phyloP scores from a whole-genome alignment of 805 yeast species.

The Metschnikowia matae region DNA sequence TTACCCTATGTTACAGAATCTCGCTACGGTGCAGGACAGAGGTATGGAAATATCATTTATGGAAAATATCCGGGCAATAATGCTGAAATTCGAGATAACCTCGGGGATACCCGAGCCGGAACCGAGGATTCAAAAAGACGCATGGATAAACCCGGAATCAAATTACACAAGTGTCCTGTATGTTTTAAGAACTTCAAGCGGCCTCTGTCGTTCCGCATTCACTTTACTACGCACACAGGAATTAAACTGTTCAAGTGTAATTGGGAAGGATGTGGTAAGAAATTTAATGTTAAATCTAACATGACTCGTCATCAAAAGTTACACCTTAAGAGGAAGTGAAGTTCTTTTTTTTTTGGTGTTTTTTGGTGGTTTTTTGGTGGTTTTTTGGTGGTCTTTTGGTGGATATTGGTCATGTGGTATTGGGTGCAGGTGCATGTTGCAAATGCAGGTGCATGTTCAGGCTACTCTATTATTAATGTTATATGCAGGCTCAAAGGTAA shows the following conservation, averaged over 20 bases:
- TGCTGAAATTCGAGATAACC: not conserved
- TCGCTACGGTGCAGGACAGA: too few species aligned
- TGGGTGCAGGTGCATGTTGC: too few species aligned
- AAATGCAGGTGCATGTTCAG: too few species aligned
- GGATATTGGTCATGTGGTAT: too few species aligned
- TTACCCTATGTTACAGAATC: too few species aligned
- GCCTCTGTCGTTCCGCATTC: constrained; percentile 79
- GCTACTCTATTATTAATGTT: too few species aligned
- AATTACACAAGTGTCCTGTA: constrained; percentile 33
- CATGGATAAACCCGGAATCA: not conserved
- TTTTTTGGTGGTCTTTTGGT: too few species aligned
- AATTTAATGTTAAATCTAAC: constrained; percentile 74
- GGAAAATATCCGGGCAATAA: too few species aligned
- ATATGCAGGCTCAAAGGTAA: too few species aligned
- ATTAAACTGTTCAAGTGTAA: constrained; percentile 33
- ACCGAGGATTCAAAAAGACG: not conserved
- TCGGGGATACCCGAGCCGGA: not conserved
- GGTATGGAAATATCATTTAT: too few species aligned
- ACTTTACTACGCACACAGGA: constrained; percentile 63
- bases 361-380: too few species aligned
- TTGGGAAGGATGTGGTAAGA: constrained; percentile 62
- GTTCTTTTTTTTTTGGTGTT: too few species aligned
- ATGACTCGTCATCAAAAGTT: constrained; percentile 75
- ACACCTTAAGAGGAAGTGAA: constrained; percentile 36
- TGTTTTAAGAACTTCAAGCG: constrained; percentile 78